Evolutionary conservation across 1,139 yeast species (phyloP).

Genomic region (Zygoascus hellenicus): DNA sequence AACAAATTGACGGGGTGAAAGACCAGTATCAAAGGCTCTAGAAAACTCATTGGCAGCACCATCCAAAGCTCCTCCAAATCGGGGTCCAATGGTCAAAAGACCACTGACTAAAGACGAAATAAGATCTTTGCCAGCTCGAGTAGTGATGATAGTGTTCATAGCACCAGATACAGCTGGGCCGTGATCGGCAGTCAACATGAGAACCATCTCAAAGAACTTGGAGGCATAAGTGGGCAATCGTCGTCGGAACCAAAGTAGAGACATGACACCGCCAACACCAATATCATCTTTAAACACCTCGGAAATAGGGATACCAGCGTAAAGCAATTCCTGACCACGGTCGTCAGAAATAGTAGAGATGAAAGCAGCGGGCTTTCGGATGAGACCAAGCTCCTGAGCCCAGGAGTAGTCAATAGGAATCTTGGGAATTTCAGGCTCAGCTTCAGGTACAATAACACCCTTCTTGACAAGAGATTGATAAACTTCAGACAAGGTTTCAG

Average conservation of each 20-base stretch:
- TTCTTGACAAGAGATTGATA: conserved; percentile 36
- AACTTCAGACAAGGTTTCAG: conserved; percentile 36
- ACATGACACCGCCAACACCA: conserved; percentile 46
- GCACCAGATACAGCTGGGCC: conserved; percentile 47
- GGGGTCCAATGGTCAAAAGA: conserved; percentile 41
- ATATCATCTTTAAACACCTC: conserved; percentile 44
- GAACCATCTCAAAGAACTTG: conserved; percentile 44
- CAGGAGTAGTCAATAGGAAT: conserved; percentile 45
- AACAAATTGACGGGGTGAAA: conserved; percentile 43
- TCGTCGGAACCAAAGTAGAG: conserved; percentile 43
- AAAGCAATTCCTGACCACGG: conserved; percentile 43
- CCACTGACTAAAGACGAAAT: conserved; percentile 44
- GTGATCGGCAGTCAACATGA: conserved; percentile 45
- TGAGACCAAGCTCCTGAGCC: conserved; percentile 45
- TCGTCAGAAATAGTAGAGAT: conserved; percentile 45
- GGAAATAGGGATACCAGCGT: conserved; percentile 44
- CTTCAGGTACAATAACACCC: conserved; percentile 36
- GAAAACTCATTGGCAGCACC: conserved; percentile 45
- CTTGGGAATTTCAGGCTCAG: conserved; percentile 44
- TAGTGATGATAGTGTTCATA: conserved; percentile 44
- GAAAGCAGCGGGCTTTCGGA: conserved; percentile 45
- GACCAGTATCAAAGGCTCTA: conserved; percentile 40
- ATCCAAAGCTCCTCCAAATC: conserved; percentile 45
- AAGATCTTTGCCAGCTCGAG: conserved; percentile 45
- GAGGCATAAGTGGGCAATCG: conserved; percentile 41